A percentile compares a stretch with the other conserved stretches of the same genome.
These are phyloP conservation scores for Umbelopsis isabellina DNA, from an alignment of 192 early-diverging fungal species.

Conservation along the genomic window DNA sequence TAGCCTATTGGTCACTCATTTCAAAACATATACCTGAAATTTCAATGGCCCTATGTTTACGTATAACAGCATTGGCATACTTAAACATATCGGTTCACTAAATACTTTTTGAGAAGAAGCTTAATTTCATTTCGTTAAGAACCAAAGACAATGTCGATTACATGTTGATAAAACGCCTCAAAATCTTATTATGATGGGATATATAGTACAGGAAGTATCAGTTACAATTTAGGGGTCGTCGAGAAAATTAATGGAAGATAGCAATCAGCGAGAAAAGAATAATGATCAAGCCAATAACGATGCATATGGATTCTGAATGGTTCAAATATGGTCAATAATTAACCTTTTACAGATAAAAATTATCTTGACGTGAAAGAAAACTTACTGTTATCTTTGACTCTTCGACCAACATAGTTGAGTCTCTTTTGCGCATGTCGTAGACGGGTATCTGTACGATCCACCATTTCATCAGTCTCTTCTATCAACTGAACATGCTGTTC, in stretches of 20 bases:
- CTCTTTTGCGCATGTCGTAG: constrained; percentile 49
- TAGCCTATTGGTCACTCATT: no score
- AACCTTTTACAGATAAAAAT: no score
- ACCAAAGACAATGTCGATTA: no score
- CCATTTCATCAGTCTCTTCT: constrained; percentile 70
- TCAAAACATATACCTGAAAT: no score
- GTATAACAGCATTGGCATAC: no score
- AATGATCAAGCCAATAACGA: constrained; percentile 47
- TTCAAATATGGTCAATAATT: no score
- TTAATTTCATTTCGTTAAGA: no score
- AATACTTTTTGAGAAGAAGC: no score
- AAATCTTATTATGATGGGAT: neutral
- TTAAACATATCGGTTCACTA: no score
- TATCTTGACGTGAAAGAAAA: neutral
- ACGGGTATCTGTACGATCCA: constrained; percentile 57
- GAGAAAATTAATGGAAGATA: constrained; percentile 24
- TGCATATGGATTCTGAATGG: constrained; percentile 44
- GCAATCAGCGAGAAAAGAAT: constrained; percentile 45
- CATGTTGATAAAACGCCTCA: no score
- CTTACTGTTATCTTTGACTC: constrained; percentile 59
- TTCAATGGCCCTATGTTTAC: no score
- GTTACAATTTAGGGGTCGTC: no score
- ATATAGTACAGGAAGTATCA: constrained; percentile 14
- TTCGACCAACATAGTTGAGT: constrained; percentile 53
- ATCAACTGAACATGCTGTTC: constrained; percentile 70